phyloP scores from a whole-genome alignment of 768 basidiomycete genomes.

The Pleurotus tuoliensis region DNA sequence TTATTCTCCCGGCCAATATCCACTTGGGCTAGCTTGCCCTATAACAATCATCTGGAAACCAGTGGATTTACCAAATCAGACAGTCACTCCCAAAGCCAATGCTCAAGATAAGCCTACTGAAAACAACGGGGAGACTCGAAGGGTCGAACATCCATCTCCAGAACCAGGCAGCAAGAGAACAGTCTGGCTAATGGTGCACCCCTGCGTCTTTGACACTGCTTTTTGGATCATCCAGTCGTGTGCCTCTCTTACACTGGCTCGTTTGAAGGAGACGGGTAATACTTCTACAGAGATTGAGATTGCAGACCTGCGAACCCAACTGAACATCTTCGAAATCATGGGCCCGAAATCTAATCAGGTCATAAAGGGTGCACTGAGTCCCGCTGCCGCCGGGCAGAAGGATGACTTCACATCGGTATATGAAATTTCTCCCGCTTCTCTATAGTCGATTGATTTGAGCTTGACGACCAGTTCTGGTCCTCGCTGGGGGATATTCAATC shows the following conservation, averaged over 20 bases:
- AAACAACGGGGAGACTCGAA: slow-evolving; percentile 21
- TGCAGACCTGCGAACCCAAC: slow-evolving; percentile 61
- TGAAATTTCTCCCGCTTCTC: neutral
- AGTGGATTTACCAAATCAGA: slow-evolving; percentile 6
- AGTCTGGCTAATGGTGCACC: slow-evolving; percentile 81
- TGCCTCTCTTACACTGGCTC: slow-evolving; percentile 46
- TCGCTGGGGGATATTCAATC: slow-evolving; percentile 57
- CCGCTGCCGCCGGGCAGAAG: slow-evolving; percentile 42
- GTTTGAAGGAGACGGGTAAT: slow-evolving; percentile 17
- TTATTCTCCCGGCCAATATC: slow-evolving; percentile 63
- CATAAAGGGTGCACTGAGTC: slow-evolving; percentile 57
- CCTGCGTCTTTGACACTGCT: slow-evolving; percentile 58
- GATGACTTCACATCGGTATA: slow-evolving; percentile 58
- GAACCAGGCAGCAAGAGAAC: slow-evolving; percentile 27
- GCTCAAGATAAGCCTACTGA: slow-evolving; percentile 27
- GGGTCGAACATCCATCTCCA: neutral
- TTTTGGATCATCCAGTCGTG: slow-evolving; percentile 47
- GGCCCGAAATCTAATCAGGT: slow-evolving; percentile 82
- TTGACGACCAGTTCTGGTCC: slow-evolving; percentile 58
- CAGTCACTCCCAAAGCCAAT: slow-evolving; percentile 15
- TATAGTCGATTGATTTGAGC: neutral
- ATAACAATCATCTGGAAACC: slow-evolving; percentile 73
- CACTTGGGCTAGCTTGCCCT: slow-evolving; percentile 68
- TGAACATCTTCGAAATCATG: slow-evolving; percentile 86
- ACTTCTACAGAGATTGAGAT: slow-evolving; percentile 51